Percentiles rank a stretch among this genome's conserved stretches.
Conservation (phyloP, 495 filamentous ascomycete genomes). For the Hyphodiscus hymeniophilus region DNA sequence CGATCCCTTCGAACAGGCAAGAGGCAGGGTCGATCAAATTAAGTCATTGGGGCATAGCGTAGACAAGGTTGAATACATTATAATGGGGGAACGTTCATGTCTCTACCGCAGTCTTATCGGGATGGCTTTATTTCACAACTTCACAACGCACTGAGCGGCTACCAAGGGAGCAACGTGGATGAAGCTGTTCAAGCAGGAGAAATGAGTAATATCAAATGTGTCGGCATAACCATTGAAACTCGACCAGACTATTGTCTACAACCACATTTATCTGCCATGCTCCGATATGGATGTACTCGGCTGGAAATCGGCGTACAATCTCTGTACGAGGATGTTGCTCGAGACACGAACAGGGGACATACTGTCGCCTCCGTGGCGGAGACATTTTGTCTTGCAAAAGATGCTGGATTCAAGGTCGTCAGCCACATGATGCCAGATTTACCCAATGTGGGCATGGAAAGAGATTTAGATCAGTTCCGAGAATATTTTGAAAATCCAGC, state of each 20-base stretch:
- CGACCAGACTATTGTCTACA: slow-evolving; percentile 94
- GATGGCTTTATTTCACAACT: slow-evolving; percentile 91
- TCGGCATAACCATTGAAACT: slow-evolving; percentile 97
- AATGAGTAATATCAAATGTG: slow-evolving; percentile 93
- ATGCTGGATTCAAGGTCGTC: slow-evolving; percentile 97
- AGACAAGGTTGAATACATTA: slow-evolving; percentile 99
- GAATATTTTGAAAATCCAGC: slow-evolving; percentile 97
- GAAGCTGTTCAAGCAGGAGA: slow-evolving; percentile 87
- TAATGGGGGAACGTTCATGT: slow-evolving; percentile 99
- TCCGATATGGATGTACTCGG: slow-evolving; percentile 92
- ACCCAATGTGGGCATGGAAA: slow-evolving; percentile 96
- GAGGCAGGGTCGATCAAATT: slow-evolving; percentile 93
- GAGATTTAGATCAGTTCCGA: slow-evolving; percentile 90
- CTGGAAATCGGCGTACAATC: slow-evolving; percentile 94
- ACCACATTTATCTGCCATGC: slow-evolving; percentile 84
- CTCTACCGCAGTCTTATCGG: slow-evolving; percentile 76
- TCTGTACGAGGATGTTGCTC: slow-evolving; percentile 95
- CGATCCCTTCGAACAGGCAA: slow-evolving; percentile 95
- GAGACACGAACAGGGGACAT: slow-evolving; percentile 95
- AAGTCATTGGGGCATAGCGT: slow-evolving; percentile 91
- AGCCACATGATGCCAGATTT: slow-evolving; percentile 99
- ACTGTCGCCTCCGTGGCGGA: slow-evolving; percentile 91
- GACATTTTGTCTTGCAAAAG: slow-evolving; percentile 91
- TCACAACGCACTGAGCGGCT: slow-evolving; percentile 92
- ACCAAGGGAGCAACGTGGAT: slow-evolving; percentile 84